Conservation (phyloP, 352 stramenopile species). For the Globisporangium abappressorium region DNA sequence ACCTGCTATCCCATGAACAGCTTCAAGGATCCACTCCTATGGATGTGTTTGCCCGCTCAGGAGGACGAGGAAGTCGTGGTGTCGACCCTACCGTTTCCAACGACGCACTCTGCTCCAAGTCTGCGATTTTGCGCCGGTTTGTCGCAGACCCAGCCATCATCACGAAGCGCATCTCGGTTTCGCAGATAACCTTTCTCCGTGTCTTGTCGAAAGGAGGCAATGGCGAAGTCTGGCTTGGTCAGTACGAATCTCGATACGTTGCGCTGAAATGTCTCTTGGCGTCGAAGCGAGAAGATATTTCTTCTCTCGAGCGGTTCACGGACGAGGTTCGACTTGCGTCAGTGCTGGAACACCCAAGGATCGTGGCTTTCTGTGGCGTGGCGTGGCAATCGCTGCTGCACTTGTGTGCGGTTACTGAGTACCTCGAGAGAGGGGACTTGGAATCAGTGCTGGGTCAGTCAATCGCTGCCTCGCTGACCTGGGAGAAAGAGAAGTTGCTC, state of each 20-base stretch:
- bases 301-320: slow-evolving; percentile 68
- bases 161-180: slow-evolving; percentile 73
- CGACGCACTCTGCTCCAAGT: slow-evolving; percentile 60
- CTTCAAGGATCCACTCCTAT: slow-evolving; percentile 31
- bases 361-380: slow-evolving; percentile 79
- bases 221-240: slow-evolving; percentile 78
- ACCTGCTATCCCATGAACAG: slow-evolving; percentile 24
- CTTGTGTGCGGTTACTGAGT: slow-evolving; percentile 76
- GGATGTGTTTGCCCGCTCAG: slow-evolving; percentile 42
- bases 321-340: slow-evolving; percentile 83
- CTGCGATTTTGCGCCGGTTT: slow-evolving; percentile 49
- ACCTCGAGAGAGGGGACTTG: slow-evolving; percentile 73
- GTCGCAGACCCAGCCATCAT: slow-evolving; percentile 67
- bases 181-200: slow-evolving; percentile 67
- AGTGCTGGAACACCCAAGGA: slow-evolving; percentile 71
- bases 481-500: slow-evolving; percentile 53
- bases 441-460: slow-evolving; percentile 45
- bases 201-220: slow-evolving; percentile 75
- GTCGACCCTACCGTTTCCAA: slow-evolving; percentile 57
- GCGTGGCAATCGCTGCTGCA: slow-evolving; percentile 77
- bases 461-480: slow-evolving; percentile 40
- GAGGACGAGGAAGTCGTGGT: slow-evolving; percentile 26
- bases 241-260: slow-evolving; percentile 71
- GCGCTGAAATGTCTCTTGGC: slow-evolving; percentile 78
- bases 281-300: slow-evolving; percentile 54